phyloP scores from a whole-genome alignment of 2,329 filamentous ascomycete genomes.

The Sphaerulina vaccinii region DNA sequence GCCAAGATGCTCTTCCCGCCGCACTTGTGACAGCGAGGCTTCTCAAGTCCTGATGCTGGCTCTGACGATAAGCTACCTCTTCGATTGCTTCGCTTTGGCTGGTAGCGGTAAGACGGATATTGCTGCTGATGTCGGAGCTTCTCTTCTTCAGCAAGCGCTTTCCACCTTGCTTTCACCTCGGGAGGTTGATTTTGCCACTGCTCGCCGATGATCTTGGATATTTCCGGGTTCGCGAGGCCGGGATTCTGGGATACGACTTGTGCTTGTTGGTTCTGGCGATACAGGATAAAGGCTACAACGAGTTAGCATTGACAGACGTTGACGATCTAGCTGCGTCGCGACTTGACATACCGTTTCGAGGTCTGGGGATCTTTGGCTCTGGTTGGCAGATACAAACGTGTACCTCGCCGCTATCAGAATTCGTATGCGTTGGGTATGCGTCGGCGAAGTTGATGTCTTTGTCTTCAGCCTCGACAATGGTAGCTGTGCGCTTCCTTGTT shows the following conservation, averaged over 20 bases:
- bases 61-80: slow-evolving; percentile 36
- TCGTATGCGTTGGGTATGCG: slow-evolving; percentile 31
- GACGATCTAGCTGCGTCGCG: neutral
- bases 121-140: slow-evolving; percentile 84
- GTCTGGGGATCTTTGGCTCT: slow-evolving; percentile 68
- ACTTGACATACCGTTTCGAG: slow-evolving; percentile 63
- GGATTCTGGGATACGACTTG: slow-evolving; percentile 78
- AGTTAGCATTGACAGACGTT: slow-evolving; percentile 29
- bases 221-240: slow-evolving; percentile 90
- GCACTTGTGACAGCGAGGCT: slow-evolving; percentile 65
- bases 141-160: slow-evolving; percentile 85
- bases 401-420: slow-evolving; percentile 41
- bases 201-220: slow-evolving; percentile 94
- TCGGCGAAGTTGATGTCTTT: slow-evolving; percentile 29
- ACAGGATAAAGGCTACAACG: slow-evolving; percentile 86
- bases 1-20: slow-evolving; percentile 66
- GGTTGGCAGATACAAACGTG: slow-evolving; percentile 69
- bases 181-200: slow-evolving; percentile 80
- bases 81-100: slow-evolving; percentile 65
- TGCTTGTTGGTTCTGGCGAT: slow-evolving; percentile 88
- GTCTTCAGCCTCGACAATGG: slow-evolving; percentile 35
- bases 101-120: slow-evolving; percentile 93
- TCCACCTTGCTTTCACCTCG: slow-evolving; percentile 81
- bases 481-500: slow-evolving; percentile 37
- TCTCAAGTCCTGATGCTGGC: slow-evolving; percentile 38